These are phyloP conservation scores for Teunomyces panamensis DNA, from an alignment of 805 yeast genomes.

Conservation along the genomic window DNA sequence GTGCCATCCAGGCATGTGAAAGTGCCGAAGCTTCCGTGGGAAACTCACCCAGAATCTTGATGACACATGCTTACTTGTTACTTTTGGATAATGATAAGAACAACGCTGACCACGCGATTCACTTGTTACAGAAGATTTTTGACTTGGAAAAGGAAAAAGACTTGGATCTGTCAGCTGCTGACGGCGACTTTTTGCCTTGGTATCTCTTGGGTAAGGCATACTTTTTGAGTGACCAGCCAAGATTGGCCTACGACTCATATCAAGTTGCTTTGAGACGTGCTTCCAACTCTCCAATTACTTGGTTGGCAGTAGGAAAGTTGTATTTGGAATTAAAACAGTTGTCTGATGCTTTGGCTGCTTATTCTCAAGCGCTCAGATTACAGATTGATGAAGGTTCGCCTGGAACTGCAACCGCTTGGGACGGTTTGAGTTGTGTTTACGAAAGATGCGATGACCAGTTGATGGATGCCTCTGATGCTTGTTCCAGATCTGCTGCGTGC, in stretches of 20 bases:
- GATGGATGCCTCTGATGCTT: conserved; percentile 60
- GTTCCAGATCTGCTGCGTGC: conserved; percentile 49
- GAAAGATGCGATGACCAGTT: conserved; percentile 62
- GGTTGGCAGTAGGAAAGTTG: conserved; percentile 65
- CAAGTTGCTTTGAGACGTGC: conserved; percentile 55
- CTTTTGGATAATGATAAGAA: conserved; percentile 25
- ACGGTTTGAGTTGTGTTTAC: conserved; percentile 59
- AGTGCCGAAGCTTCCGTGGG: conserved; percentile 47
- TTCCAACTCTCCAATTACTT: conserved; percentile 53
- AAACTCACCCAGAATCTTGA: conserved; percentile 39
- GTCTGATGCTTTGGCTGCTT: conserved; percentile 65
- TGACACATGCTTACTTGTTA: conserved; percentile 50
- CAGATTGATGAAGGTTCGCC: conserved; percentile 46
- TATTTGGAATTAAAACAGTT: conserved; percentile 58
- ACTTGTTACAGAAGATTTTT: conserved; percentile 31
- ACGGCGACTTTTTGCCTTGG: conserved; percentile 58
- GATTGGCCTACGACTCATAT: conserved; percentile 52
- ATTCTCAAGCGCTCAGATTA: conserved; percentile 59
- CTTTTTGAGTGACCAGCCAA: conserved; percentile 42
- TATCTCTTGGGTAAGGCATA: conserved; percentile 53
- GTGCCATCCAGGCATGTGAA: conserved; percentile 50
- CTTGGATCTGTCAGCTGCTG: conserved; percentile 12
- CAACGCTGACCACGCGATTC: conserved; percentile 36
- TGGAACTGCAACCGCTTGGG: conserved; percentile 61
- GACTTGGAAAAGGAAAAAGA: conserved; percentile 19